Evolutionary conservation across 768 basidiomycete genomes (phyloP).

Genomic region (Termitomyces sp.): DNA sequence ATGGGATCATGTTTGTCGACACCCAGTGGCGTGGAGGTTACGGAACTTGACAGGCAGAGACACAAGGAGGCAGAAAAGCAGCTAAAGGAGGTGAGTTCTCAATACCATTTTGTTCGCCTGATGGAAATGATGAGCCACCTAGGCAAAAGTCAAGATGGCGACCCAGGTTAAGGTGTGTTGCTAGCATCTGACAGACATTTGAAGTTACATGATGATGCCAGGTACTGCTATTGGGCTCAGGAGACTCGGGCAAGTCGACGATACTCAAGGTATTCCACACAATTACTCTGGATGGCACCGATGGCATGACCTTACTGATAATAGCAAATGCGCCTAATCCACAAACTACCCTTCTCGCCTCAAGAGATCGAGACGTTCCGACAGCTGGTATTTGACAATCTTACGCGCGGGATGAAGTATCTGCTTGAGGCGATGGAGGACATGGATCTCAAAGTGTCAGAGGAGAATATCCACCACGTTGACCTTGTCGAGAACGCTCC

Average conservation of each 20-base stretch:
- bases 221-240: slow-evolving; percentile 88
- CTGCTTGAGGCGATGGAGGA: slow-evolving; percentile 88
- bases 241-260: slow-evolving; percentile 92
- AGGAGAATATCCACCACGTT: slow-evolving; percentile 52
- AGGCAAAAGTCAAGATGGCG: slow-evolving; percentile 73
- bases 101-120: slow-evolving; percentile 1
- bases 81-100: slow-evolving; percentile 58
- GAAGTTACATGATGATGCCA: slow-evolving; percentile 19
- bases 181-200: not conserved
- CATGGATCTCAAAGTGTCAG: slow-evolving; percentile 70
- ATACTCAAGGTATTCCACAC: slow-evolving; percentile 67
- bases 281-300: not conserved
- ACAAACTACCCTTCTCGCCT: slow-evolving; percentile 74
- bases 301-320: not conserved
- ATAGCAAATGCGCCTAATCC: slow-evolving; percentile 96
- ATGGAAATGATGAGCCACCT: slow-evolving; percentile 1
- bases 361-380: slow-evolving; percentile 86
- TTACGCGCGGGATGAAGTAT: slow-evolving; percentile 78
- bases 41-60: slow-evolving; percentile 61
- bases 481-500: slow-evolving; percentile 59
- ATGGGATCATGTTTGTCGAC: slow-evolving; percentile 85
- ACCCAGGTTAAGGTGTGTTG: slow-evolving; percentile 66
- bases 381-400: slow-evolving; percentile 89
- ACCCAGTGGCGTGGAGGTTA: slow-evolving; percentile 44
- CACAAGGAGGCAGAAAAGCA: slow-evolving; percentile 73